phyloP scores from a whole-genome alignment of 106 monocot genomes.

The Phalaenopsis aphrodite region DNA sequence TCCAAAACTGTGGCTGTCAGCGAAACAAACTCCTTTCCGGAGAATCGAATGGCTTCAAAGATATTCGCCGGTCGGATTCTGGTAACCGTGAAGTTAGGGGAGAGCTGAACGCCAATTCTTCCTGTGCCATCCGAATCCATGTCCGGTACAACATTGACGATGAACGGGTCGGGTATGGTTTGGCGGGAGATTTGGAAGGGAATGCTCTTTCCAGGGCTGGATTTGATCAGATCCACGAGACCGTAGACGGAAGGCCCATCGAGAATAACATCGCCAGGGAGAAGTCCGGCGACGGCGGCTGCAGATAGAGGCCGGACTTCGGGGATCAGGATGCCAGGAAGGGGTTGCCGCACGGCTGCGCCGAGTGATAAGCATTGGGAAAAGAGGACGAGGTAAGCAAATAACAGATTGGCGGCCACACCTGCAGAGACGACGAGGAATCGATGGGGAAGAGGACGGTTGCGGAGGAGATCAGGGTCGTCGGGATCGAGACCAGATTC shows the following conservation, averaged over 20 bases:
- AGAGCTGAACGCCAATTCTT: constrained; percentile 77
- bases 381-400: constrained; percentile 72
- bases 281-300: constrained; percentile 53
- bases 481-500: constrained; percentile 49
- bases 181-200: constrained; percentile 30
- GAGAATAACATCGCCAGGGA: constrained; percentile 67
- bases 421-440: constrained; percentile 86
- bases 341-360: constrained; percentile 49
- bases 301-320: constrained; percentile 59
- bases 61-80: constrained; percentile 39
- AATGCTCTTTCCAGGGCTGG: constrained; percentile 28
- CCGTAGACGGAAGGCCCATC: constrained; percentile 39
- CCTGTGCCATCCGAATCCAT: constrained; percentile 57
- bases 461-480: constrained; percentile 75
- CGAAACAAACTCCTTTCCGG: constrained; percentile 48
- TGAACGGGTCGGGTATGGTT: neutral
- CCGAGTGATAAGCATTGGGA: constrained; percentile 63
- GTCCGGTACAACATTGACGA: constrained; percentile 56
- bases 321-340: constrained; percentile 65
- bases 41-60: constrained; percentile 32
- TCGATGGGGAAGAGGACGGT: constrained; percentile 73
- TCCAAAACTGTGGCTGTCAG: constrained; percentile 52
- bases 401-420: constrained; percentile 70
- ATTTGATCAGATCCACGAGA: constrained; percentile 66
- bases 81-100: constrained; percentile 57